Evolutionary conservation across 805 yeast genomes (phyloP), one percentile per base, ranked within the genome.

Genomic region (Wickerhamomyces canadensis): DNA sequence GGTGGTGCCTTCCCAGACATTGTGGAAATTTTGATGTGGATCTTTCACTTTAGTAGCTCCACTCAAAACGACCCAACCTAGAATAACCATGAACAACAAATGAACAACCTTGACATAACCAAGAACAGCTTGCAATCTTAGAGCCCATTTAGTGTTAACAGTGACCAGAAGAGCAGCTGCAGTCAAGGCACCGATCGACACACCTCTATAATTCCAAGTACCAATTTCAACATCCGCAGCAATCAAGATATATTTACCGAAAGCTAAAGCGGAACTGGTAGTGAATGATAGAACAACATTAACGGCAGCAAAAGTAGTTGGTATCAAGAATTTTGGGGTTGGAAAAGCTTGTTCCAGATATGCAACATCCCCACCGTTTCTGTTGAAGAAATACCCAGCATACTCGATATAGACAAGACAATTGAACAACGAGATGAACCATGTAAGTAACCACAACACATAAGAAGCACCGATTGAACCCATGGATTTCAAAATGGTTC

Each of bases 191-290:
- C 54, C 64, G 15, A 60, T 53, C 14, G 62, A 65, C 31, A 64
- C 42, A 19, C 77, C 85, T 47, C 68, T 54, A 35, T 55, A 58
- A 27, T 51, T 52, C 70, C 68, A 64, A 43, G 77, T 70, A 14
- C 80, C 76, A 7, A 51, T 43, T 10, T 48, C 47, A 29, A 47
- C 49, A 4, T 51, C 60, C 8, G 65, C 62, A 27, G 69, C 68
- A 33, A 41, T 43, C 26, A 58, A 49, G 15, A 62, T 49, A 35
- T 64, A 63, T n/a, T 52, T 43, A 11, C 64, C 65, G 44, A 62
- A 62, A 1, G 69, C 68, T 17, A 61, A 45, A 6, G 68, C 68
- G 3, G 66, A 60, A 18, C 62, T 52, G 4, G 58, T 63, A 18
- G 52, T 30, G 37, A 61, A 64, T 3, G 68, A 64, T 35, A 64